A percentile compares a stretch with the other conserved stretches of the same genome.
phyloP scores from a whole-genome alignment of 2,329 filamentous ascomycete species.

The Neonectria faginata region DNA sequence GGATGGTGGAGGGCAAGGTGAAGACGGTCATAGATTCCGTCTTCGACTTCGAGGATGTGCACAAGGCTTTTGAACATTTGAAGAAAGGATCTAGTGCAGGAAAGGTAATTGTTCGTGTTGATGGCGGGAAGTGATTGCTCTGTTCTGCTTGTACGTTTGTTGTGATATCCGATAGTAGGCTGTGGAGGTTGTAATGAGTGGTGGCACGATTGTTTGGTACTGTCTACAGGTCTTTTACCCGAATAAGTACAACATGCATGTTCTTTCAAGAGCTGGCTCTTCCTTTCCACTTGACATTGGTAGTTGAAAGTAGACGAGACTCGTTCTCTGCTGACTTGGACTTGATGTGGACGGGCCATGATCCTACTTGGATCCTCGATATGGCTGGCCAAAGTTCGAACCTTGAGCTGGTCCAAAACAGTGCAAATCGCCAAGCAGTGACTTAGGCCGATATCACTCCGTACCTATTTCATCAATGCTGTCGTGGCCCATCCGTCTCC shows the following conservation, averaged over 20 bases:
- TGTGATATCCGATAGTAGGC: conserved; percentile 21
- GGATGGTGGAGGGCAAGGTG: conserved; percentile 69
- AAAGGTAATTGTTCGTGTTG: conserved; percentile 64
- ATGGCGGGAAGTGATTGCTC: conserved; percentile 17
- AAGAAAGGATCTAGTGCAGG: conserved; percentile 69
- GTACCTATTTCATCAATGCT: not conserved
- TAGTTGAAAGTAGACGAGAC: not conserved
- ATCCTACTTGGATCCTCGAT: not conserved
- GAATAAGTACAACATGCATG: not conserved
- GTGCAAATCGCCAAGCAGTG: not conserved
- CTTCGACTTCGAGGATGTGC: conserved; percentile 67
- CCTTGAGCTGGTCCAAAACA: not conserved
- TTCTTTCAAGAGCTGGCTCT: not conserved
- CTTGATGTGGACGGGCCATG: not conserved
- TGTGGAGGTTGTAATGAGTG: not conserved
- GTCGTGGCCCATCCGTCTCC: not conserved
- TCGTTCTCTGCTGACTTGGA: not conserved
- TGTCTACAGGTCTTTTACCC: not conserved
- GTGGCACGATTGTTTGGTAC: not conserved
- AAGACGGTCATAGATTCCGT: conserved; percentile 66
- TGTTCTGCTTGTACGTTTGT: not conserved
- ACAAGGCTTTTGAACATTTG: conserved; percentile 68
- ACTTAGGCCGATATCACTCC: not conserved
- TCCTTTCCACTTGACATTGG: not conserved
- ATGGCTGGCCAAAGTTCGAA: not conserved